Base-by-base conservation (phyloP, 148 eudicot species). In the Silene latifolia region DNA sequence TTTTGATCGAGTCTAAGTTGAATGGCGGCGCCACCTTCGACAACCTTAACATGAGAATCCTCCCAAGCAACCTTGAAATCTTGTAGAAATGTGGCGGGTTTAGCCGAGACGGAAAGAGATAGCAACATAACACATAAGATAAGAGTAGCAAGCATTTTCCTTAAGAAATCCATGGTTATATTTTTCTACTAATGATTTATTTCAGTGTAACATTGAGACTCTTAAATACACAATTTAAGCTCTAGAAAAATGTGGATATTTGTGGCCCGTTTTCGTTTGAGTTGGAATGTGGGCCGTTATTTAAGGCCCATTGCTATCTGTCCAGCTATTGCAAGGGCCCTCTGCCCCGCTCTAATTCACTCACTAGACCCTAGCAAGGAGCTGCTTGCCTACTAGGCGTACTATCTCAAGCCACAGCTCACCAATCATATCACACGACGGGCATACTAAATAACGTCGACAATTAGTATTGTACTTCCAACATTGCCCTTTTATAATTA, bases 41-140 rank as follows among this genome's bases (percentile, higher is more conserved):
- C 74, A 68, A 80, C 88, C 76, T 67, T 84, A 25, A 93, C 47
- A 81, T 93, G 98, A 0, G 84, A 69, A 46, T 89, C 97, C 12
- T 94, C 67, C 97, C 94, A 93, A 7, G 97, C 87, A 27, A 87
- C 69, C 39, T 71, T 63, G 67, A 93, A 93, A 62, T 93, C 98
- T 44, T 93, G 86, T 6, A 75, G 72, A 79, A 93, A 93, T 25
- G 88, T 87, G 47, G 98, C 98, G 1, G 97, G 92, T 63, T 83
- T 81, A 18, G 78, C 88, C 7, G 66, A 69, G 32, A 74, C n/a
- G 18, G 24, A 35, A 25, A 62, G 3, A 74, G 4, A 51, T 10
- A 68, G 27, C 11, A 79, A 3, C 32, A 74, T 23, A 35, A 8
- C 53, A 69, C 21, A 56, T 18, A 79, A 39, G 25, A 69, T 3